A percentile compares a stretch with the other conserved stretches of the same genome.
Conservation (phyloP, 2,329 filamentous ascomycete species). For the Lachnellula arida region DNA sequence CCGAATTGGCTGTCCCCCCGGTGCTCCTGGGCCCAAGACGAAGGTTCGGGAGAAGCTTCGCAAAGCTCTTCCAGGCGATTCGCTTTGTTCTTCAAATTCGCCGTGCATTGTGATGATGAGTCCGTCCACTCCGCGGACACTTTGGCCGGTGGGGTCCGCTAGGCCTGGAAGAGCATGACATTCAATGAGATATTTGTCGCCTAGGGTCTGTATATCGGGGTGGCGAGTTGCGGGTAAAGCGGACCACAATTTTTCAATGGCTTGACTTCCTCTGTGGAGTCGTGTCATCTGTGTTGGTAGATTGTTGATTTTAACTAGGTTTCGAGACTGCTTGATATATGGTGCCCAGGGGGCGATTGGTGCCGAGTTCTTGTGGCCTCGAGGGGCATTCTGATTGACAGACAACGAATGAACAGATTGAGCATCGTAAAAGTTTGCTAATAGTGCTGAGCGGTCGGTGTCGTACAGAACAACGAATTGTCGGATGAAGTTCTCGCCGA, state of each 20-base stretch:
- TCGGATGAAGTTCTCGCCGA: constrained; percentile 71
- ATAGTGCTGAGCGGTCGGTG: constrained; percentile 59
- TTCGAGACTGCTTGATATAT: constrained; percentile 75
- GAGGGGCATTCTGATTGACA: constrained; percentile 59
- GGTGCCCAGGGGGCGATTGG: constrained; percentile 59
- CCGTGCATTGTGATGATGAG: constrained; percentile 76
- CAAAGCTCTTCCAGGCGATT: constrained; percentile 51
- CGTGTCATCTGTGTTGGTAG: constrained; percentile 59
- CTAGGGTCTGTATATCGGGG: constrained; percentile 61
- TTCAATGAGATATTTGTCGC: constrained; percentile 76
- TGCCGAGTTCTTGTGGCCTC: constrained; percentile 39
- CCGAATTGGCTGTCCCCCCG: constrained; percentile 53
- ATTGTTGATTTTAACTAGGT: constrained; percentile 65
- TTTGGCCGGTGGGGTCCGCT: constrained; percentile 62
- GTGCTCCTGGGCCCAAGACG: constrained; percentile 68
- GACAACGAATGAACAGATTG: constrained; percentile 71
- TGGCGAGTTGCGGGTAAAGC: constrained; percentile 69
- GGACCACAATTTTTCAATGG: constrained; percentile 66
- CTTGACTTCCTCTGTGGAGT: constrained; percentile 56
- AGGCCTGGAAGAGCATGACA: constrained; percentile 70
- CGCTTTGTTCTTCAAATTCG: constrained; percentile 73
- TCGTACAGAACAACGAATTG: constrained; percentile 74
- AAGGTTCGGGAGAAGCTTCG: constrained; percentile 82
- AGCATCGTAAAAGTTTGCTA: constrained; percentile 68
- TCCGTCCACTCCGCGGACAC: constrained; percentile 64